Base-by-base conservation (phyloP, 73 alveolate genomes). In the Paramecium octaurelia region DNA sequence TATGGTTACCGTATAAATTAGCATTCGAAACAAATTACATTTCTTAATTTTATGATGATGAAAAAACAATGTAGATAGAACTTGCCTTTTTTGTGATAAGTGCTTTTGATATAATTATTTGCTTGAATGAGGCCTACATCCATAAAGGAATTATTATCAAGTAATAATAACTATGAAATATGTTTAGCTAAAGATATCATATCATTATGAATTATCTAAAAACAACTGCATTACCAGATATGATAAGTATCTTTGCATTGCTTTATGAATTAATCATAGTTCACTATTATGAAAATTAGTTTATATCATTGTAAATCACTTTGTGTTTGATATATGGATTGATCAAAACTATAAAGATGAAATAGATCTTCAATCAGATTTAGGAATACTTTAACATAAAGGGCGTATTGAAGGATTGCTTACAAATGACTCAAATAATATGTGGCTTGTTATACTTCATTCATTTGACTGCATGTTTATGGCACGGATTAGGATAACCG, bases 1-100 rank as follows among this genome's bases (percentile, higher is more conserved):
- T 77, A 10, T 77, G 90, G 90, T 42, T 77, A 43, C 90, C 90
- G 0, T 77, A 43, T 46, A 77, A 43, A 40, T 40, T 77, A 34
- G 71, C 73, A 40, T 77, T 77, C 16, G 90, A 77, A 42, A 77
- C 50, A 21, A 43, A 77, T 43, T 77, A 42, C 23, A 77, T 77
- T 36, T 21, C 43, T 18, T 21, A 77, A 34, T 43, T 77, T 21
- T 77, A 35, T 31, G 46, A 23, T 40, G 68, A 9, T 29, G 71
- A 40, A 42, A 77, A 43, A 43, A 77, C 10, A 20, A 21, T 42
- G 27, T 11, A 23, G 3, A 35, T 77, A 4, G 90, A 77, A 43
- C 23, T 46, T n/a, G 18, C 34, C 1, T 23, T 77, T 10, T 77
- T 77, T 77, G 18, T 23, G 8, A 43, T 77, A 36, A 21, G 43